phyloP scores from a whole-genome alignment of 352 stramenopile genomes.

The Pythium sukuiense region DNA sequence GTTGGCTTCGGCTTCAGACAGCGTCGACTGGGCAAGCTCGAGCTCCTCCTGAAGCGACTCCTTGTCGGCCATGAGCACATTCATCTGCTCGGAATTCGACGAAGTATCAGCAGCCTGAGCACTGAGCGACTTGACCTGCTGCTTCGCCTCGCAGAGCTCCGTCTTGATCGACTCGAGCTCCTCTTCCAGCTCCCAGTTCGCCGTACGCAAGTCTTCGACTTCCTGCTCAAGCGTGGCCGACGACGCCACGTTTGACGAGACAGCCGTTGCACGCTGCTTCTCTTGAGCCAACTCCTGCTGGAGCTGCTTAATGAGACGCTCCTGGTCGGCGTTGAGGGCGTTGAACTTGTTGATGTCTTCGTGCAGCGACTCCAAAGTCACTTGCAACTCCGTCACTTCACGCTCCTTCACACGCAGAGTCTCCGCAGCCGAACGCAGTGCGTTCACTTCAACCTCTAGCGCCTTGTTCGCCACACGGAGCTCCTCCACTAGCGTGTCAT shows the following conservation, averaged over 20 bases:
- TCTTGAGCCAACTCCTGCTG: constrained; percentile 10
- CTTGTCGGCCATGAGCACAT: constrained; percentile 26
- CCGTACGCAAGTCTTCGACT: constrained; percentile 36
- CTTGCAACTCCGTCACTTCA: constrained; percentile 15
- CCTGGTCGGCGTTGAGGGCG: constrained; percentile 12
- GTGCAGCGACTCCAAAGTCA: constrained; percentile 17
- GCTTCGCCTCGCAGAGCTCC: constrained; percentile 16
- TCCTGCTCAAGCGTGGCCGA: constrained; percentile 36
- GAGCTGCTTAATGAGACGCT: constrained; percentile 14
- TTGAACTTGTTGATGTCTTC: constrained; percentile 23
- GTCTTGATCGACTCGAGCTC: constrained; percentile 20
- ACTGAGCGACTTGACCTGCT: constrained; percentile 12
- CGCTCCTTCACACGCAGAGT: constrained; percentile 22
- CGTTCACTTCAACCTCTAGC: constrained; percentile 15
- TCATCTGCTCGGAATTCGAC: constrained; percentile 10
- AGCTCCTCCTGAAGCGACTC: constrained; percentile 27
- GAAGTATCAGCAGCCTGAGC: constrained; percentile 11
- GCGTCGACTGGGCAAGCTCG: constrained; percentile 23
- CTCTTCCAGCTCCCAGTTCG: constrained; percentile 27
- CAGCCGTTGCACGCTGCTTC: not conserved
- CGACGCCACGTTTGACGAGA: not conserved
- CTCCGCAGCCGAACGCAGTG: constrained; percentile 9
- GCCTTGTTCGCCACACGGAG: constrained; percentile 10
- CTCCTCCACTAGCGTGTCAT: constrained; percentile 12
- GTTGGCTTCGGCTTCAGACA: constrained; percentile 17